Conservation (phyloP, 1,284 basidiomycete genomes). For the Leccinum insolens region DNA sequence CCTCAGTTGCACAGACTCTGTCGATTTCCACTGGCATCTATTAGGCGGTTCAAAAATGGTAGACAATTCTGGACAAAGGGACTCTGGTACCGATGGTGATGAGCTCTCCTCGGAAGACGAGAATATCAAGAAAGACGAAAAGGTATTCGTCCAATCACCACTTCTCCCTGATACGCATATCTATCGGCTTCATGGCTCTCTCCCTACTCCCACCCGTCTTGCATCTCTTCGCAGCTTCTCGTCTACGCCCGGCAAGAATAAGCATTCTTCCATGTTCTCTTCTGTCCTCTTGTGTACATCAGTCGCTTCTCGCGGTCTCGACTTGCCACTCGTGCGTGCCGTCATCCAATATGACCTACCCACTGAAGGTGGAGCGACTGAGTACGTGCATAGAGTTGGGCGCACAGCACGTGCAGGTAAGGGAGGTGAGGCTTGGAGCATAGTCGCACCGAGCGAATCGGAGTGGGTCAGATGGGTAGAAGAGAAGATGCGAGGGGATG, state of each 20-base stretch:
- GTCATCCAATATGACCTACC: conserved; percentile 98
- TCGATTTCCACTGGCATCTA: conserved; percentile 96
- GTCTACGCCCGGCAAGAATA: conserved; percentile 40
- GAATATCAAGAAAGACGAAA: conserved; percentile 36
- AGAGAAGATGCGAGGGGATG: conserved; percentile 67
- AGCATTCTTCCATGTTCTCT: conserved; percentile 38
- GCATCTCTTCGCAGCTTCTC: conserved; percentile 85
- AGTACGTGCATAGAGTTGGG: conserved; percentile 97
- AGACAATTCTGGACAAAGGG: conserved; percentile 35
- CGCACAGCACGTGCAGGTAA: conserved; percentile 95
- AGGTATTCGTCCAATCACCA: conserved; percentile 64
- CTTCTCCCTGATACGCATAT: conserved; percentile 84
- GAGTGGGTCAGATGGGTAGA: conserved; percentile 92
- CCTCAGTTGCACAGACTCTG: conserved; percentile 94
- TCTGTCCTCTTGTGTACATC: conserved; percentile 94
- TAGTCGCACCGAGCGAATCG: conserved; percentile 84
- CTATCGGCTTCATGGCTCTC: conserved; percentile 93
- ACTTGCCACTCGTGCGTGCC: conserved; percentile 91
- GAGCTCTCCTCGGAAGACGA: conserved; percentile 29
- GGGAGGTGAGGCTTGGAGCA: conserved; percentile 94
- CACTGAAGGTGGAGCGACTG: conserved; percentile 94
- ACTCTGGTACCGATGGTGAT: conserved; percentile 34
- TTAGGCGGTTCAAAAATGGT: conserved; percentile 81
- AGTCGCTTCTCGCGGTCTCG: conserved; percentile 97
- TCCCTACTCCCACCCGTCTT: conserved; percentile 82